Evolutionary conservation across 768 basidiomycete genomes (phyloP).

Genomic region (Mycena olivaceomarginata): DNA sequence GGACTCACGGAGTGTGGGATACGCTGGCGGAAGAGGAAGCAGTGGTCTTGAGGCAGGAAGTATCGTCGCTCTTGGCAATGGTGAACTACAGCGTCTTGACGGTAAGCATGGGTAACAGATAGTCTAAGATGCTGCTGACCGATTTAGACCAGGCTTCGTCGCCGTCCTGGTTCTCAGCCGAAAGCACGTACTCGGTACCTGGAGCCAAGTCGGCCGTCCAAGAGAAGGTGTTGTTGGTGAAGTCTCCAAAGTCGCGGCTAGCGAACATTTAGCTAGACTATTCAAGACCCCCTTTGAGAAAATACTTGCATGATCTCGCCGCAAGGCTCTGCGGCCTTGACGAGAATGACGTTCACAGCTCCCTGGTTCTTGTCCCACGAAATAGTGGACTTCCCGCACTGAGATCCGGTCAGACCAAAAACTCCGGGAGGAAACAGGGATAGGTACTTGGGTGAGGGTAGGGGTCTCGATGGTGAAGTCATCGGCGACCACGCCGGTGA

Average conservation of each 20-base stretch:
- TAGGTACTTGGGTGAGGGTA: conserved; percentile 69
- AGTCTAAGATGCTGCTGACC: conserved; percentile 62
- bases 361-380: conserved; percentile 68
- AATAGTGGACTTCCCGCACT: conserved; percentile 74
- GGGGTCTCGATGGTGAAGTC: conserved; percentile 72
- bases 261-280: conserved; percentile 14
- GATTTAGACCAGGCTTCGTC: conserved; percentile 81
- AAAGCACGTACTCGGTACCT: conserved; percentile 70
- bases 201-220: conserved; percentile 70
- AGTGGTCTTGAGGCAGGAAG: conserved; percentile 58
- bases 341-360: conserved; percentile 79
- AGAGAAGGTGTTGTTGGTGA: conserved; percentile 61
- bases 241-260: conserved; percentile 79
- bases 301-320: conserved; percentile 74
- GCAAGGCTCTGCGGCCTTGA: conserved; percentile 72
- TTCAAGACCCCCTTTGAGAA: conserved; percentile 16
- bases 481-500: conserved; percentile 71
- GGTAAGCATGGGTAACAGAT: conserved; percentile 15
- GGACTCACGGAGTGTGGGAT: conserved; percentile 23
- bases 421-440: conserved; percentile 7
- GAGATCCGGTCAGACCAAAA: conserved; percentile 6
- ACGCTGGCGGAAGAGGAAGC: conserved; percentile 24
- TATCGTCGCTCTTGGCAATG: conserved; percentile 59
- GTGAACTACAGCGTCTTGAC: conserved; percentile 58
- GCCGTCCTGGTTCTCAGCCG: conserved; percentile 69